Evolutionary conservation across 208 protist genomes (phyloP).

Genomic region (Zelonia costaricensis): DNA sequence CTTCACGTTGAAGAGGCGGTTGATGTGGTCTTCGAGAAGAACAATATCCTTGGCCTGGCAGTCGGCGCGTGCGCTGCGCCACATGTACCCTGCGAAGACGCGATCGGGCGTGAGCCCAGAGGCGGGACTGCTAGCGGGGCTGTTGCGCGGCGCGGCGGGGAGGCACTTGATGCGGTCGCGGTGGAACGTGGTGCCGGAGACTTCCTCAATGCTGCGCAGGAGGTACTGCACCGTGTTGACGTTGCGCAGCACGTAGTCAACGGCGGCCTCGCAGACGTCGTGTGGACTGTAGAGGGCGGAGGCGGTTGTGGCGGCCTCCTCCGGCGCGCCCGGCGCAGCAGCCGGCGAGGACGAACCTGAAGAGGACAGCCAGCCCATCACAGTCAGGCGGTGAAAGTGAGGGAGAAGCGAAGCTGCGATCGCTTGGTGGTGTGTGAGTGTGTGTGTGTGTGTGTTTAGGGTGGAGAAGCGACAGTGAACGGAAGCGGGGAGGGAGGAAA

Average conservation of each 20-base stretch:
- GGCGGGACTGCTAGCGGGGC: background rate
- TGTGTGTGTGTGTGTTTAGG: background rate
- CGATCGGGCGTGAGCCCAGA: slow-evolving; percentile 22
- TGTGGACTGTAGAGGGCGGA: slow-evolving; percentile 31
- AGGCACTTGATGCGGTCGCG: slow-evolving; percentile 86
- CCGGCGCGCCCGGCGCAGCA: background rate
- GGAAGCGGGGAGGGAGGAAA: too few relatives aligned
- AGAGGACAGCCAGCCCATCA: too few relatives aligned
- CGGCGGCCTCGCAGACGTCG: slow-evolving; percentile 65
- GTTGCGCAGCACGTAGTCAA: slow-evolving; percentile 66
- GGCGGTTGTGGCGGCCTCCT: background rate
- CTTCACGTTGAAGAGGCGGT: slow-evolving; percentile 21
- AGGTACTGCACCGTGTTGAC: slow-evolving; percentile 89
- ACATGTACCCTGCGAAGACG: slow-evolving; percentile 78
- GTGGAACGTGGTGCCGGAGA: slow-evolving; percentile 48
- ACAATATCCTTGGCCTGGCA: slow-evolving; percentile 77
- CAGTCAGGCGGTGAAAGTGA: too few relatives aligned
- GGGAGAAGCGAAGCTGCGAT: too few relatives aligned
- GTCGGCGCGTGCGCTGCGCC: slow-evolving; percentile 54
- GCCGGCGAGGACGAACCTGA: background rate
- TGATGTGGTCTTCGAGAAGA: slow-evolving; percentile 62
- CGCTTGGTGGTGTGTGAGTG: too few relatives aligned
- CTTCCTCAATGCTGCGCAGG: slow-evolving; percentile 73
- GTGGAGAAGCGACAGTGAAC: too few relatives aligned
- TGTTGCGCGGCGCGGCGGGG: slow-evolving; percentile 4